A percentile compares a stretch with the other conserved stretches of the same genome.
phyloP scores from a whole-genome alignment of 768 basidiomycete species.

The Dioszegia aurantiaca region DNA sequence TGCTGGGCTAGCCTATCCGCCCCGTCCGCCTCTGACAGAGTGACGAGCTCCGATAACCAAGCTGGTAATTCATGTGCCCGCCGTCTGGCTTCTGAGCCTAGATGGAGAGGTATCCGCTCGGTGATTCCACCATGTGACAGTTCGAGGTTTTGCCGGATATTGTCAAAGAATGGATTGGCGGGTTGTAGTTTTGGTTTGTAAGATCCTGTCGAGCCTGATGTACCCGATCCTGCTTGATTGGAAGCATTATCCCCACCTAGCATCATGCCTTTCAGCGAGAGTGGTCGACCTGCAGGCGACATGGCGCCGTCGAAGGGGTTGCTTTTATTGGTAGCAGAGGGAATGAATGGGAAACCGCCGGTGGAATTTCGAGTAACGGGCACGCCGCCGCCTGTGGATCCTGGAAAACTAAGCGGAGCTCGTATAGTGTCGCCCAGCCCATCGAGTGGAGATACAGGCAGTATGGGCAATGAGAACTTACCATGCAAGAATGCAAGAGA shows the following conservation, averaged over 20 bases:
- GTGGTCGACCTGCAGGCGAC: slow-evolving; percentile 1
- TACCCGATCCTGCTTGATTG: not conserved
- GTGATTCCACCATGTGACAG: slow-evolving; percentile 63
- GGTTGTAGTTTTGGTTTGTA: slow-evolving; percentile 50
- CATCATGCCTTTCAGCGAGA: slow-evolving; percentile 1
- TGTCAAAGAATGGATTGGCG: slow-evolving; percentile 91
- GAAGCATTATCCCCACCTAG: not conserved
- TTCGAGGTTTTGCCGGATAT: slow-evolving; percentile 67
- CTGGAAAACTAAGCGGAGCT: slow-evolving; percentile 17
- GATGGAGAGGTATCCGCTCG: slow-evolving; percentile 73
- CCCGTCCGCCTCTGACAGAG: slow-evolving; percentile 60
- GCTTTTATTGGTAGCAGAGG: not conserved
- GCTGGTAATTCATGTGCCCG: slow-evolving; percentile 70
- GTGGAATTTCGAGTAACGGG: slow-evolving; percentile 3
- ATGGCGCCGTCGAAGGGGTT: slow-evolving; percentile 16
- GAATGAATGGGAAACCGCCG: slow-evolving; percentile 10
- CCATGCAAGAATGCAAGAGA: slow-evolving; percentile 52
- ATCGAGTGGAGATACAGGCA: too few relatives aligned
- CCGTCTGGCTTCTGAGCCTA: slow-evolving; percentile 56
- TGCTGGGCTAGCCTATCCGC: slow-evolving; percentile 83
- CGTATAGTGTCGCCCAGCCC: not conserved
- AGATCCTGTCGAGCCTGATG: slow-evolving; percentile 33
- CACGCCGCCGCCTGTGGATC: slow-evolving; percentile 27
- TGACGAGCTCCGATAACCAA: slow-evolving; percentile 74
- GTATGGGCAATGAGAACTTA: slow-evolving; percentile 3